Percentiles rank a stretch among this genome's conserved stretches.
Evolutionary conservation across 1,284 basidiomycete species (phyloP).

Genomic region (Microbotryum saponariae): DNA sequence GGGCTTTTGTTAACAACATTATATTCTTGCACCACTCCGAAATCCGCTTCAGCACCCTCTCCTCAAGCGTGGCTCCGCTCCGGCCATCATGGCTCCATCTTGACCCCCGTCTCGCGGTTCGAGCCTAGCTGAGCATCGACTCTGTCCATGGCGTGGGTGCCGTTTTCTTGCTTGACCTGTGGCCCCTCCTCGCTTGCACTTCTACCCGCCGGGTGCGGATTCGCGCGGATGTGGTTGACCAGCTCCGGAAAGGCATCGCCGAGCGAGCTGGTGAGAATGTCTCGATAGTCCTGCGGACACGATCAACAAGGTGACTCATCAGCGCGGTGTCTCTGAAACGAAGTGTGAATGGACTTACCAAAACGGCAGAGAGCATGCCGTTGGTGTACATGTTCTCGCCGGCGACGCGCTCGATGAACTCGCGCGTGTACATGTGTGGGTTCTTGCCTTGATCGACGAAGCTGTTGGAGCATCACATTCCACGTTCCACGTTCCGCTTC

Average conservation of each 20-base stretch:
- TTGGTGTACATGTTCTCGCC: constrained; percentile 83
- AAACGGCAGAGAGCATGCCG: constrained; percentile 68
- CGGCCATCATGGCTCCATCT: not conserved
- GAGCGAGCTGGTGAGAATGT: constrained; percentile 26
- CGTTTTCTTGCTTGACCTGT: not conserved
- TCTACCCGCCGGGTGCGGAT: not conserved
- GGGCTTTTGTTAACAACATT: no score
- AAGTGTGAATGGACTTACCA: constrained; percentile 45
- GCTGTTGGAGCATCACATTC: constrained; percentile 27
- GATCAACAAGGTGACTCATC: not conserved
- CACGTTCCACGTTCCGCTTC: not conserved
- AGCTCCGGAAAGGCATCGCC: constrained; percentile 33
- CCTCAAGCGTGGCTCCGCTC: not conserved
- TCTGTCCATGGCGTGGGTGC: no score
- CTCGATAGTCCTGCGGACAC: constrained; percentile 30
- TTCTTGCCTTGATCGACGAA: constrained; percentile 70
- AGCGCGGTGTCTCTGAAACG: not conserved
- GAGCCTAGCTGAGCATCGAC: no score
- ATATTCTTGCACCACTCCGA: no score
- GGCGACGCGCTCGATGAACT: constrained; percentile 65
- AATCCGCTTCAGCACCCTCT: not conserved
- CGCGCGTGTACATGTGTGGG: constrained; percentile 66
- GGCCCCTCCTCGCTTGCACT: not conserved
- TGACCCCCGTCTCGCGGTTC: not conserved
- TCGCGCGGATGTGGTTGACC: not conserved